Evolutionary conservation across 1,139 yeast genomes (phyloP).

Genomic region (Meyerozyma guilliermondii): DNA sequence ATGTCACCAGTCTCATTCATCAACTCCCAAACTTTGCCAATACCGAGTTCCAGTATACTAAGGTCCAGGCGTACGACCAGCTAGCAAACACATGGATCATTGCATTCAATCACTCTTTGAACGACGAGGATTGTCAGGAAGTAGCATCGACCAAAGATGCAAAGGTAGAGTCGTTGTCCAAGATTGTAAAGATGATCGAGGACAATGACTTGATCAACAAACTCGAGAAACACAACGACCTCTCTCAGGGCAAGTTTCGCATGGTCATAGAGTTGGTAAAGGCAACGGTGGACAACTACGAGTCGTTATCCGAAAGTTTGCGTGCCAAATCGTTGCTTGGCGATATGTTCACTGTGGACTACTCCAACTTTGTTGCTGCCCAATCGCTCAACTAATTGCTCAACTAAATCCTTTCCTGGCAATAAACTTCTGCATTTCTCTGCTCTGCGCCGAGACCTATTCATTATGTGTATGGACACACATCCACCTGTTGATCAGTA

Average conservation of each 20-base stretch:
- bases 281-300: constrained; percentile 29
- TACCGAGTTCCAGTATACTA: constrained; percentile 68
- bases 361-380: constrained; percentile 28
- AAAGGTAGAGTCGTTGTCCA: constrained; percentile 13
- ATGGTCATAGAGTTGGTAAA: constrained; percentile 45
- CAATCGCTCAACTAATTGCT: background rate
- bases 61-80: constrained; percentile 73
- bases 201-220: constrained; percentile 38
- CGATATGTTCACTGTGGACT: constrained; percentile 43
- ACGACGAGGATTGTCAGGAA: constrained; percentile 5
- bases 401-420: background rate
- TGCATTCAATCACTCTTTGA: constrained; percentile 41
- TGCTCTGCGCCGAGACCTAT: background rate
- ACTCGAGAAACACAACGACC: constrained; percentile 54
- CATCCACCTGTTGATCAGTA: background rate
- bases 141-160: constrained; percentile 25
- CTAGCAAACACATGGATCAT: constrained; percentile 72
- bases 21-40: constrained; percentile 70
- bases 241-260: constrained; percentile 46
- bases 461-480: background rate
- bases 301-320: constrained; percentile 18
- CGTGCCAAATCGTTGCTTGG: constrained; percentile 19
- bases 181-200: constrained; percentile 25
- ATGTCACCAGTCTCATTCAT: constrained; percentile 59
- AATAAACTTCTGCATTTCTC: background rate